Evolutionary conservation across 1,284 basidiomycete genomes (phyloP).

Genomic region (Trametes sp.): DNA sequence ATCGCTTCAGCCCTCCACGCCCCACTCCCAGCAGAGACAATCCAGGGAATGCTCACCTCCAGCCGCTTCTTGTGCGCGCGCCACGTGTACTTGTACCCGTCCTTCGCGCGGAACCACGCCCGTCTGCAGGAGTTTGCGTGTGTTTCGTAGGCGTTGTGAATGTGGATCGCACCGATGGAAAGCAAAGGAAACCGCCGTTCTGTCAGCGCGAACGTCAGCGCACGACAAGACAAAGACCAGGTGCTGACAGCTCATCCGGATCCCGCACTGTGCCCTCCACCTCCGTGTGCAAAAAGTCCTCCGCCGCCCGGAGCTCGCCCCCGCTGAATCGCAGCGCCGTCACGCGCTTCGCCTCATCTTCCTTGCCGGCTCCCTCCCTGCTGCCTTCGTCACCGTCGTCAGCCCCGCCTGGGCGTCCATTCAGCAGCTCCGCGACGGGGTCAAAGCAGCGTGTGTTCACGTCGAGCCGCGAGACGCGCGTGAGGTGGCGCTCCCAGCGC

Average conservation of each 20-base stretch:
- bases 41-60: no score
- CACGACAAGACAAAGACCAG: not conserved
- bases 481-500: constrained; percentile 47
- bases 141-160: no score
- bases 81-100: constrained; percentile 46
- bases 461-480: constrained; percentile 47
- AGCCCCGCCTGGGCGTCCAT: constrained; percentile 34
- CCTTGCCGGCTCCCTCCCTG: not conserved
- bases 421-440: constrained; percentile 45
- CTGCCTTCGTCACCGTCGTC: not conserved
- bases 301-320: constrained; percentile 36
- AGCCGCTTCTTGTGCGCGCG: constrained; percentile 36
- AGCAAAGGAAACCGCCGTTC: not conserved
- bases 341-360: constrained; percentile 35
- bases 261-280: constrained; percentile 11
- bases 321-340: constrained; percentile 41
- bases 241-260: constrained; percentile 19
- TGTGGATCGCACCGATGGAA: not conserved
- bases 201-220: constrained; percentile 5
- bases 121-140: constrained; percentile 35
- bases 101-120: constrained; percentile 43
- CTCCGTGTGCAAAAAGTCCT: constrained; percentile 38
- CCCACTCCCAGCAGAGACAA: not conserved
- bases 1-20: not conserved
- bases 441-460: constrained; percentile 44